Evolutionary conservation across 768 basidiomycete genomes (phyloP), one percentile per base, ranked within the genome.

Genomic region (Punctularia strigosozonata): DNA sequence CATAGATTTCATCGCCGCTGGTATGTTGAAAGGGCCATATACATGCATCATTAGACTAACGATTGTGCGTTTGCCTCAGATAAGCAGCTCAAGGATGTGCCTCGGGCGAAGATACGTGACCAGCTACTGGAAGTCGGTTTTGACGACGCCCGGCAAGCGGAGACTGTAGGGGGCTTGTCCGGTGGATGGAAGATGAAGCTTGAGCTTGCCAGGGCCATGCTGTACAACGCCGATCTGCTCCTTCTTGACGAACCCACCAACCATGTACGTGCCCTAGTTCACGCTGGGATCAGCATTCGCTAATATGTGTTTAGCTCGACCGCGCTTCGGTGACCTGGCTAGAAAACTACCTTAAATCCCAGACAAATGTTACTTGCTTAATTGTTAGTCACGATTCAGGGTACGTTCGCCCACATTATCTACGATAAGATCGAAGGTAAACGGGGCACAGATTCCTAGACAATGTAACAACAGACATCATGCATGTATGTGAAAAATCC

Each of bases 141-240:
- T 55, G 83, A 90, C 52, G 86, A 85, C 48, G 71, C 65, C 34
- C 73, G 87, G 42, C 92, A 97, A 62, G 62, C 72, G 28, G 86
- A 94, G 50, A 64, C 73, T 37, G 91, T 97, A 43, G 89, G 84
- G 35, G 81, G 86, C 30, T 66, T 97, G 44, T 95, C 91, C 12
- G 94, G 94, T 51, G 92, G 94, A 31, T 98, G 92, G 92, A 98
- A 98, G 67, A 97, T 98, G 92, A 95, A 95, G 61, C 73, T 97
- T 38, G 92, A 97, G 57, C 72, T 98, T 28, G 90, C 89, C 6
- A 69, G 92, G 48, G 94, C 92, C 10, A 98, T 98, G 90, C 65
- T 97, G 37, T 92, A 94, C 65, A 90, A 92, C 50, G 92, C 86
- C 8, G 84, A 87, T 60, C 65, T 87, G 25, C 67, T 87, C 10